Base-by-base conservation (phyloP, 2,329 filamentous ascomycete genomes). In the Chalaropsis ovoidea region DNA sequence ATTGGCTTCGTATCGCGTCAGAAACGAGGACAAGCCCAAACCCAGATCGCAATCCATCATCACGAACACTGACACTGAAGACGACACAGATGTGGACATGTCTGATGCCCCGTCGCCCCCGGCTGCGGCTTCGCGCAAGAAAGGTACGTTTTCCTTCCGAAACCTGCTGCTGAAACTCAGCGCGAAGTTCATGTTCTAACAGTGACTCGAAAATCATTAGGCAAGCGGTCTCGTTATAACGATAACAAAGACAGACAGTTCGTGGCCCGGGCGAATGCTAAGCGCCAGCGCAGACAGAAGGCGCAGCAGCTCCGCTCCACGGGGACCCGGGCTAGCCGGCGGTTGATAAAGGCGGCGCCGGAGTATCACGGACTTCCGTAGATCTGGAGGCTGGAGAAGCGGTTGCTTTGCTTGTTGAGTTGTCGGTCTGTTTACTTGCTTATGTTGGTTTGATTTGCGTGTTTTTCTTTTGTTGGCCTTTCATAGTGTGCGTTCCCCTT, bases 281-380 rank as follows among this genome's bases (percentile, higher is more conserved):
- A 58, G 31, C 54, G 54, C n/a, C 54, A 22, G 2, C 24, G 54
- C 24, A 52, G 17, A 39, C 54, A 39, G n/a, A 39, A 39, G 54
- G 54, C 27, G 8, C 22, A n/a, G 27, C 54, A n/a, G 27, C 54
- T 35, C 17, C 13, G 27, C 5, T 8, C 13, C 15, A 58, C 10
- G 54, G 27, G 31, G 11, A 27, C 39, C 15, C 27, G 54, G 5
- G 24, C 8, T 19, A 58, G 54, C 15, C 54, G 54, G 54, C 54
- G 54, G 54, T 58, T 58, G 31, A 58, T 58, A 17, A 58, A 58
- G 31, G 54, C 54, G n/a, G 24, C 22, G 54, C 54, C 54, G 13
- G 54, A 58, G 54, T 58, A 35, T 58, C 10, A 6, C 22, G 54
- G 54, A 35, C n/a, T 58, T 17, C 31, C 24, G 31, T 58, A 39